These are phyloP conservation scores for Dissoconium aciculare DNA, from an alignment of 2,329 filamentous ascomycete species.

Conservation along the genomic window DNA sequence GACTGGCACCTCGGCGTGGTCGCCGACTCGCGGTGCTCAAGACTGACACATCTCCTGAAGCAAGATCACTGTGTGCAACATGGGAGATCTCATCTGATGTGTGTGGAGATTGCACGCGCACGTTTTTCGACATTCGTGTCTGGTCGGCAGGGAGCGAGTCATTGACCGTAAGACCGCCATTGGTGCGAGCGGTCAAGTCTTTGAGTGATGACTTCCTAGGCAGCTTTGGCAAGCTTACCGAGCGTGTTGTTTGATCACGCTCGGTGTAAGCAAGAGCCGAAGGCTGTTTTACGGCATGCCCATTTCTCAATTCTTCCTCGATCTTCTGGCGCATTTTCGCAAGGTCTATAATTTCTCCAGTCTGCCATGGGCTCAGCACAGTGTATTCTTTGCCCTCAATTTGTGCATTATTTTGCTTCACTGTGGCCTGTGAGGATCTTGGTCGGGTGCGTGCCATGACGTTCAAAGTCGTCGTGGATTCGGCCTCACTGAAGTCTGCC, in stretches of 20 bases:
- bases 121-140: constrained; percentile 19
- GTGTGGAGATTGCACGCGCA: constrained; percentile 25
- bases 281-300: constrained; percentile 3
- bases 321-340: constrained; percentile 39
- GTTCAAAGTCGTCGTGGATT: constrained; percentile 14
- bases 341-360: constrained; percentile 26
- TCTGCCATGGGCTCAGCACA: constrained; percentile 30
- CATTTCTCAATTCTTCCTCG: constrained; percentile 38
- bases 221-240: constrained; percentile 26
- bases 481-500: constrained; percentile 11
- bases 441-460: constrained; percentile 3
- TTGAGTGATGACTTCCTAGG: constrained; percentile 42
- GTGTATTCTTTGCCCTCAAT: constrained; percentile 30
- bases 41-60: constrained; percentile 30
- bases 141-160: constrained; percentile 16
- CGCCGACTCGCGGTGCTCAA: constrained; percentile 36
- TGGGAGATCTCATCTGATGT: constrained; percentile 18
- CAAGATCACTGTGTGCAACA: constrained; percentile 19
- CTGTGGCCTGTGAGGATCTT: constrained; percentile 6
- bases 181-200: constrained; percentile 28
- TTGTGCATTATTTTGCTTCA: not conserved
- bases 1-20: constrained; percentile 31
- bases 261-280: constrained; percentile 4
- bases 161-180: constrained; percentile 18
- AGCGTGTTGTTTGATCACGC: constrained; percentile 28